Conservation (phyloP, 345 rosid species). For the Crucihimalaya himalaica region DNA sequence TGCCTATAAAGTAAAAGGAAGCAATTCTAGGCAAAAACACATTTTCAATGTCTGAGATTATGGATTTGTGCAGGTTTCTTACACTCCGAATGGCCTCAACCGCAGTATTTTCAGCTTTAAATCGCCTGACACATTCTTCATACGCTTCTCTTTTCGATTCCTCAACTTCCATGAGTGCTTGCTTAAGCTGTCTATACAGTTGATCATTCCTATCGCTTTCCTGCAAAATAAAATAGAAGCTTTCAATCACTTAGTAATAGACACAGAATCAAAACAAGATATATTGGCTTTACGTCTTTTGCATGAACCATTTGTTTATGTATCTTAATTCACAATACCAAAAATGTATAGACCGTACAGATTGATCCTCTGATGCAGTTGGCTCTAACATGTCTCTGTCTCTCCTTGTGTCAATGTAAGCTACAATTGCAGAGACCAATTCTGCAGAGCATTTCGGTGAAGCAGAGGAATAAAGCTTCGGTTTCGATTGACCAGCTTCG, state of each 20-base stretch:
- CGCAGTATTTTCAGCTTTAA: slow-evolving; percentile 49
- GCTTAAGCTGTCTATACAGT: slow-evolving; percentile 45
- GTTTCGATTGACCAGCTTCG: slow-evolving; percentile 25
- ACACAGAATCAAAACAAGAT: neutral
- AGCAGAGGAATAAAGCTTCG: slow-evolving; percentile 32
- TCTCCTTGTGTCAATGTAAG: slow-evolving; percentile 41
- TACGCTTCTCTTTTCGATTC: slow-evolving; percentile 48
- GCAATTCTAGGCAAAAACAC: neutral
- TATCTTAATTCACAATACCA: slow-evolving; percentile 8
- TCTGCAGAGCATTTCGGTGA: slow-evolving; percentile 42
- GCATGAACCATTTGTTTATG: neutral
- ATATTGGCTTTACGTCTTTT: neutral
- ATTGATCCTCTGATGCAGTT: slow-evolving; percentile 37
- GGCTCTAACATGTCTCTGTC: slow-evolving; percentile 42
- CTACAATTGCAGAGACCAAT: slow-evolving; percentile 41
- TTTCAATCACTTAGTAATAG: neutral
- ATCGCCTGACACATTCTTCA: slow-evolving; percentile 51
- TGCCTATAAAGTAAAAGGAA: slow-evolving; percentile 39
- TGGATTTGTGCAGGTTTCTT: slow-evolving; percentile 20
- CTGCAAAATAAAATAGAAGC: slow-evolving; percentile 34
- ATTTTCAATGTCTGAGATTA: neutral
- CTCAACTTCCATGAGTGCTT: slow-evolving; percentile 46
- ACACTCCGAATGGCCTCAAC: slow-evolving; percentile 49
- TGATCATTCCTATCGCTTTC: slow-evolving; percentile 39
- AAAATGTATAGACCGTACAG: slow-evolving; percentile 36